Conservation (phyloP, 495 filamentous ascomycete genomes). For the Penicillium coffeae region DNA sequence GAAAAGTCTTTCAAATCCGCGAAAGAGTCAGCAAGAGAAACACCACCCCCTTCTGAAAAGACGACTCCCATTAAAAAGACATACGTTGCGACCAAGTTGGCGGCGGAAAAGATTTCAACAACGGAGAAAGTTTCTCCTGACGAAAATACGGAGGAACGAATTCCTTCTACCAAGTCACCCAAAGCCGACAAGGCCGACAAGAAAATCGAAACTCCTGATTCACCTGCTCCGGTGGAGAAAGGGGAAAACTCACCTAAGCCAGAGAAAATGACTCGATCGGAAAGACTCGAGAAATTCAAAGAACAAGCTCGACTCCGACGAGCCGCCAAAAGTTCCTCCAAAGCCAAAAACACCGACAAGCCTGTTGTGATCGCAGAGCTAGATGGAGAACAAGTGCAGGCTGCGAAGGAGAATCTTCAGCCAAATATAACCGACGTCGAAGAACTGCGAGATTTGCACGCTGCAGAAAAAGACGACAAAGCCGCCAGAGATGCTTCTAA, state of each 20-base stretch:
- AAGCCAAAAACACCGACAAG: conserved; percentile 1
- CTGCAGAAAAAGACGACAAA: conserved; percentile 10
- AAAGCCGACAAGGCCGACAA: neutral
- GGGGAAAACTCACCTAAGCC: neutral
- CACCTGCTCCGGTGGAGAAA: neutral
- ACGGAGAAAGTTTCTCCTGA: neutral
- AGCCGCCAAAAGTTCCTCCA: conserved; percentile 4
- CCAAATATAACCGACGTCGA: conserved; percentile 23
- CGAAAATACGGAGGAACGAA: neutral
- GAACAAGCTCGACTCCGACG: conserved; percentile 17
- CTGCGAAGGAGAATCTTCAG: conserved; percentile 13
- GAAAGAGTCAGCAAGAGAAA: conserved; percentile 4
- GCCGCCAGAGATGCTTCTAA: conserved; percentile 11
- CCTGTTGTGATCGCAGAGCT: conserved; percentile 37
- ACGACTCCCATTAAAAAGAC: conserved; percentile 8
- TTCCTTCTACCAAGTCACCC: conserved; percentile 1
- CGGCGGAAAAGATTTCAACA: conserved; percentile 1
- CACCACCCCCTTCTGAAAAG: conserved; percentile 6
- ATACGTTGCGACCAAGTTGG: neutral
- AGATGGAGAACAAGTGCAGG: conserved; percentile 37
- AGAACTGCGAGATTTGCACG: conserved; percentile 16
- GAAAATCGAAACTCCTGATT: neutral
- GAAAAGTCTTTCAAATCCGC: conserved; percentile 18
- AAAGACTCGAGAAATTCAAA: conserved; percentile 17
- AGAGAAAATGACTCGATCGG: conserved; percentile 5